Conservation (phyloP, 1,139 yeast species). For the Blastobotrys raffinosifermentans region DNA sequence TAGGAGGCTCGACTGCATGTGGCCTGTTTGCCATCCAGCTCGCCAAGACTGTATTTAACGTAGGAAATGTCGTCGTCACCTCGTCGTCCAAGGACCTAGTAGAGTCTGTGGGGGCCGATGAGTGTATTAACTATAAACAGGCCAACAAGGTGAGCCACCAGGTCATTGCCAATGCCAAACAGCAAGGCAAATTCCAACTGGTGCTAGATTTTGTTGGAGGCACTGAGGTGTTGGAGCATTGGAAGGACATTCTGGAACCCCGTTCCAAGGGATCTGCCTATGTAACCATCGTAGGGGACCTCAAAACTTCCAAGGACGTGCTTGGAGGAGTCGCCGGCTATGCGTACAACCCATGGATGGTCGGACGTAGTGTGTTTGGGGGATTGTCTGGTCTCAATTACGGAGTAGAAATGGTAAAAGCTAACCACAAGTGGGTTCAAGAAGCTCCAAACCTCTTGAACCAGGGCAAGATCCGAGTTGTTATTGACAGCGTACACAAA, state of each 20-base stretch:
- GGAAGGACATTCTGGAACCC: conserved; percentile 36
- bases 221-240: conserved; percentile 30
- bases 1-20: conserved; percentile 74
- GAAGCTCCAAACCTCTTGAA: conserved; percentile 36
- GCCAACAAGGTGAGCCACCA: conserved; percentile 29
- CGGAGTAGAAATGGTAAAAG: conserved; percentile 21
- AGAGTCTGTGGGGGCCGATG: conserved; percentile 46
- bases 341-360: conserved; percentile 26
- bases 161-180: conserved; percentile 23
- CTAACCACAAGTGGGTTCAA: conserved; percentile 24
- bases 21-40: conserved; percentile 58
- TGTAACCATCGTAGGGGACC: conserved; percentile 49
- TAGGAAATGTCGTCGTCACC: conserved; percentile 42
- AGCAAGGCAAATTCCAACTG: conserved; percentile 32
- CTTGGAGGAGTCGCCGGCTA: conserved; percentile 16
- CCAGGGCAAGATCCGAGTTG: conserved; percentile 39
- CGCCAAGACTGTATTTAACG: conserved; percentile 41
- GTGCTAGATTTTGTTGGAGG: conserved; percentile 49
- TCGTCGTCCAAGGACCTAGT: conserved; percentile 39
- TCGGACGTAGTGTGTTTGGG: conserved; percentile 30
- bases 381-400: conserved; percentile 30
- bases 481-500: conserved; percentile 48
- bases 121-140: conserved; percentile 46
- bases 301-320: conserved; percentile 27
- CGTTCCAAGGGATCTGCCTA: conserved; percentile 39